Evolutionary conservation across 345 rosid species (phyloP), one percentile per base, ranked within the genome.

Genomic region (Stellera chamaejasme): DNA sequence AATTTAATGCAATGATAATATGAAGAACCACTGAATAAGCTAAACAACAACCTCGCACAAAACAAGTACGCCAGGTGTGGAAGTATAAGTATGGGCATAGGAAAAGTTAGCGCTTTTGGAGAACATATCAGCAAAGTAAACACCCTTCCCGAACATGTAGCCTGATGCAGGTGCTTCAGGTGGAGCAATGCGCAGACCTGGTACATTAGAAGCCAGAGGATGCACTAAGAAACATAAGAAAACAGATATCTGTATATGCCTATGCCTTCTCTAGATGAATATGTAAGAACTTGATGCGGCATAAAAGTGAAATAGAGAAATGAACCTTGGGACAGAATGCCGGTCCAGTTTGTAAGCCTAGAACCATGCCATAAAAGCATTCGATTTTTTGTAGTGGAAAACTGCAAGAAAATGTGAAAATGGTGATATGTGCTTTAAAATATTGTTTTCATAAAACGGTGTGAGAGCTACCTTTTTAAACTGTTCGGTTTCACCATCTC

Each of bases 291-390:
- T 32, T 32, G 39, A 32, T 4, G 39, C 9, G 7, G 3, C 39
- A 32, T 32, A 3, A 32, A 32, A 32, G 9, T 5, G 23, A 47
- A 52, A 4, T 56, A 43, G 64, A 67, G 48, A 8, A 13, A 47
- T 55, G 13, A 53, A 91, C 98, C 96, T 91, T 85, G 96, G 54
- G 98, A 91, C 66, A 91, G 78, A 68, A 91, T 85, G 66, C 98
- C 98, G 19, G 84, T 74, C 98, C 98, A 91, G 74, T 91, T 91
- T 59, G 95, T 67, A 72, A 91, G 98, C 60, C 83, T 85, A 56
- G 95, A 88, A 63, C 98, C 98, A 70, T 91, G 96, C 98, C 96
- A 91, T 28, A 91, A 72, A 65, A 91, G 80, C 98, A 80, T 83
- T 69, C 84, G 83, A 62, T 91, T 91, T 59, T 75, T 64, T 6